Evolutionary conservation across 225 moss, liverwort and hornwort genomes (phyloP).

Genomic region (Bryoerythrophyllum caledonicum): DNA sequence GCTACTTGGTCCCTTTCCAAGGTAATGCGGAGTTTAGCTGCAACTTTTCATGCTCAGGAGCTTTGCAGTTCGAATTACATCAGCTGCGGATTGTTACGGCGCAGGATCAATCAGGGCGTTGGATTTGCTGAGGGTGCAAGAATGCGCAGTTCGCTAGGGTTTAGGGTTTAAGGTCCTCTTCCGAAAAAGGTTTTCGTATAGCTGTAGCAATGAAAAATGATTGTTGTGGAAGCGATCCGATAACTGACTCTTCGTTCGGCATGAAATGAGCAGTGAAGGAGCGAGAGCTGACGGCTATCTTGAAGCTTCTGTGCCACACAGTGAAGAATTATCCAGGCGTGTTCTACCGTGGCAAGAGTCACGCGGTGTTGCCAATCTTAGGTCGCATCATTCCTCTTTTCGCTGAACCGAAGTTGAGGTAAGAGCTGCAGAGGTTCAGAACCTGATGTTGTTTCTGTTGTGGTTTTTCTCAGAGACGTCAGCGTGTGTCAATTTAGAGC

Average conservation of each 20-base stretch:
- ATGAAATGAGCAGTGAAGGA: conserved; percentile 69
- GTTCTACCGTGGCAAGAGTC: conserved; percentile 76
- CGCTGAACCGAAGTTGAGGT: conserved; percentile 82
- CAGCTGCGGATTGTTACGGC: not conserved
- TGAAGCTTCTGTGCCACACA: conserved; percentile 89
- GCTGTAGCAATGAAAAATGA: not conserved
- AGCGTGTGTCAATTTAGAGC: not conserved
- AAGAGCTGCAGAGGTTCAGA: conserved; percentile 7
- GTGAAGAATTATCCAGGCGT: conserved; percentile 91
- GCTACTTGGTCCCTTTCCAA: conserved; percentile 73
- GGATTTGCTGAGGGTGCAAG: not conserved
- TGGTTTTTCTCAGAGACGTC: conserved; percentile 11
- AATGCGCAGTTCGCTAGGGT: conserved; percentile 4
- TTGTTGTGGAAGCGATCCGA: not conserved
- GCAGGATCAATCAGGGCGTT: not conserved
- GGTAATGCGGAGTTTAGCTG: conserved; percentile 24
- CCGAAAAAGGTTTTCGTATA: not conserved
- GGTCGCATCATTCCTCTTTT: conserved; percentile 89
- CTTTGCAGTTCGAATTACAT: too few relatives aligned
- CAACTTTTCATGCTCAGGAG: too few relatives aligned
- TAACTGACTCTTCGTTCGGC: conserved; percentile 12
- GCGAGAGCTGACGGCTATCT: conserved; percentile 87
- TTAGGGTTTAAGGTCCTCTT: conserved; percentile 26
- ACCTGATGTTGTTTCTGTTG: conserved; percentile 24
- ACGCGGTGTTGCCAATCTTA: conserved; percentile 83